phyloP scores from a whole-genome alignment of 139 green algal genomes.

The Ostreobium quekettii region DNA sequence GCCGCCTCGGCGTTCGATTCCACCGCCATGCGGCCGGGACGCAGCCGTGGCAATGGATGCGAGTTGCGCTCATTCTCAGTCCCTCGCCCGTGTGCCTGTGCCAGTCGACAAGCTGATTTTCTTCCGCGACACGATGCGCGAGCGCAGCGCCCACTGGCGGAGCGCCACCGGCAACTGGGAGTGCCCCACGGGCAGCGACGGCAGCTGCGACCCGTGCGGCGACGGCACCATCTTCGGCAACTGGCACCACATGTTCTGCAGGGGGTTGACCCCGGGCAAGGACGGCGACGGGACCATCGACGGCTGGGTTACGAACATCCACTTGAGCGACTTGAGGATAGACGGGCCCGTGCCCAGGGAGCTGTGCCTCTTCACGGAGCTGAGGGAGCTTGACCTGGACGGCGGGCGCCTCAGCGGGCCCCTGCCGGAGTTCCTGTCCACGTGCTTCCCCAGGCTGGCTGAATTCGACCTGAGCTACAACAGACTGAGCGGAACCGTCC shows the following conservation, averaged over 20 bases:
- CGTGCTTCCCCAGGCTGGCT: conserved; percentile 34
- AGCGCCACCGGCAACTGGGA: neutral
- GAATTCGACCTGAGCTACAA: conserved; percentile 50
- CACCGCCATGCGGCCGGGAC: no score
- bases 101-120: conserved; percentile 6
- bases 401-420: conserved; percentile 30
- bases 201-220: conserved; percentile 5
- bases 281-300: conserved; percentile 28
- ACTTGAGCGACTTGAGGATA: conserved; percentile 40
- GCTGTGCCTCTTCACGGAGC: conserved; percentile 27
- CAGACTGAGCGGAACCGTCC: conserved; percentile 25
- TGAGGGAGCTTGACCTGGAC: conserved; percentile 46
- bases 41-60: no score
- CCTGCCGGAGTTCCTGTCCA: conserved; percentile 29
- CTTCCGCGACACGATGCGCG: conserved; percentile 9
- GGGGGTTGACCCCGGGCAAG: conserved; percentile 21
- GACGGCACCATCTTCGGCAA: neutral
- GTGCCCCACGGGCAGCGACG: neutral
- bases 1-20: no score
- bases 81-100: neutral
- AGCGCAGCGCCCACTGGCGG: conserved; percentile 9
- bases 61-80: no score
- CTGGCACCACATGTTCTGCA: conserved; percentile 14
- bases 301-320: conserved; percentile 36
- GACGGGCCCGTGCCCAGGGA: conserved; percentile 31